phyloP scores from a whole-genome alignment of 164 flowering plant species.

The Taxillus chinensis region DNA sequence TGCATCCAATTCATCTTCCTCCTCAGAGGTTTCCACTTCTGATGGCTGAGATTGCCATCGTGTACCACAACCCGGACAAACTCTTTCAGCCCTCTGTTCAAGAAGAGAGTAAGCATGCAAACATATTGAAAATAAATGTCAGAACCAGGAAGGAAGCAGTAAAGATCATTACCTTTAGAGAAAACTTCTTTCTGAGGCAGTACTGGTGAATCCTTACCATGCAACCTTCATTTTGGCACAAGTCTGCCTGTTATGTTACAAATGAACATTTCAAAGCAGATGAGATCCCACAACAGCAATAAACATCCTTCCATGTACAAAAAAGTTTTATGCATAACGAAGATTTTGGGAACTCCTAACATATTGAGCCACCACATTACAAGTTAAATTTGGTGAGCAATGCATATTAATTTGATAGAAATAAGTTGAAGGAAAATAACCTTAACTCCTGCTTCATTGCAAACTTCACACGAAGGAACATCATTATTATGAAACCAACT shows the following conservation, averaged over 20 bases:
- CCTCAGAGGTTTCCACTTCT: conserved; percentile 31
- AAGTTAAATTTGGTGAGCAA: background rate
- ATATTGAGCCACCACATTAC: background rate
- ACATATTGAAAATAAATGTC: background rate
- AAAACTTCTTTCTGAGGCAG: conserved; percentile 55
- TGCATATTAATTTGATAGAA: background rate
- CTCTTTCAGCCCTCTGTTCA: conserved; percentile 37
- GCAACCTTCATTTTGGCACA: conserved; percentile 57
- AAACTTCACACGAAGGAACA: conserved; percentile 70
- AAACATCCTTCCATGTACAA: background rate
- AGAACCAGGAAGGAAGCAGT: background rate
- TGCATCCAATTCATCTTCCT: conserved; percentile 18
- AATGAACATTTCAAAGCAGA: background rate
- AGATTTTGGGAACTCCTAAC: no score
- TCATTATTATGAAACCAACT: conserved; percentile 77
- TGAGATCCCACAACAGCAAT: background rate
- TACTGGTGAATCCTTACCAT: conserved; percentile 57
- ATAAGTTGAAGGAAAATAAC: conserved; percentile 22
- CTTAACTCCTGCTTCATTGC: conserved; percentile 96
- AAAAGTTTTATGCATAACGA: no score
- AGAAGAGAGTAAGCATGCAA: background rate
- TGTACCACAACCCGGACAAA: conserved; percentile 63
- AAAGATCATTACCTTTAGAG: conserved; percentile 31
- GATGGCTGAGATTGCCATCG: conserved; percentile 35
- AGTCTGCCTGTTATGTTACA: conserved; percentile 27